These are phyloP conservation scores for Aspergillus wentii DNA, from an alignment of 495 filamentous ascomycete species.

Conservation along the genomic window DNA sequence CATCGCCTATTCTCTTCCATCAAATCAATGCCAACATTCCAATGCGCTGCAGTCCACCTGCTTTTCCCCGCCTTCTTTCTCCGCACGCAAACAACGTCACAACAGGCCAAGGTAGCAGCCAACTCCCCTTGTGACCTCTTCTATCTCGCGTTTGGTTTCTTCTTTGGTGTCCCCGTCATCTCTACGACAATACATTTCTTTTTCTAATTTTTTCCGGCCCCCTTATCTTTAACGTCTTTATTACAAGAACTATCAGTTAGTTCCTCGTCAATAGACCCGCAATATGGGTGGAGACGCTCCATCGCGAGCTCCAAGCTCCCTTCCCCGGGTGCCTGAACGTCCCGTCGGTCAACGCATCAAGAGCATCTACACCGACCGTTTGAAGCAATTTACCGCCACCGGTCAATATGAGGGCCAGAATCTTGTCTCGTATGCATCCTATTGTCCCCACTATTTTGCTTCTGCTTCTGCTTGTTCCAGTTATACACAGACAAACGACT, in stretches of 20 bases:
- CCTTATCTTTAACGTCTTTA: too few relatives aligned
- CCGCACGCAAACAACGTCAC: conserved; percentile 7
- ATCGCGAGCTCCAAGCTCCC: conserved; percentile 35
- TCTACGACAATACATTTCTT: too few relatives aligned
- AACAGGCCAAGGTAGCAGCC: too few relatives aligned
- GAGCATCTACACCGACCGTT: conserved; percentile 79
- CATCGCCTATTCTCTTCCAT: conserved; percentile 1
- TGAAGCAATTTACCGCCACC: conserved; percentile 68
- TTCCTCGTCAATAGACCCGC: conserved; percentile 8
- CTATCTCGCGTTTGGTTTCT: conserved; percentile 1
- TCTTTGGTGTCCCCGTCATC: too few relatives aligned
- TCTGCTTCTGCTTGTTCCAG: neutral
- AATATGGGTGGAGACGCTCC: conserved; percentile 47
- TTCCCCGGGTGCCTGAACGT: conserved; percentile 53
- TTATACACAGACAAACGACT: too few relatives aligned
- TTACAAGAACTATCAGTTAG: too few relatives aligned
- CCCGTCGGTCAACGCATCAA: conserved; percentile 82
- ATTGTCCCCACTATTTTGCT: neutral
- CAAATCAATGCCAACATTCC: too few relatives aligned
- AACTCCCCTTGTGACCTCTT: too few relatives aligned
- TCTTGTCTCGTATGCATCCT: conserved; percentile 54
- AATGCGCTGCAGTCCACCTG: too few relatives aligned
- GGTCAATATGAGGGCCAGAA: conserved; percentile 82
- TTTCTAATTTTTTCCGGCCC: neutral
- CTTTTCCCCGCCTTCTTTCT: conserved; percentile 9